Evolutionary conservation across 2,329 filamentous ascomycete genomes (phyloP).

Genomic region (Aspergillus glaucus): DNA sequence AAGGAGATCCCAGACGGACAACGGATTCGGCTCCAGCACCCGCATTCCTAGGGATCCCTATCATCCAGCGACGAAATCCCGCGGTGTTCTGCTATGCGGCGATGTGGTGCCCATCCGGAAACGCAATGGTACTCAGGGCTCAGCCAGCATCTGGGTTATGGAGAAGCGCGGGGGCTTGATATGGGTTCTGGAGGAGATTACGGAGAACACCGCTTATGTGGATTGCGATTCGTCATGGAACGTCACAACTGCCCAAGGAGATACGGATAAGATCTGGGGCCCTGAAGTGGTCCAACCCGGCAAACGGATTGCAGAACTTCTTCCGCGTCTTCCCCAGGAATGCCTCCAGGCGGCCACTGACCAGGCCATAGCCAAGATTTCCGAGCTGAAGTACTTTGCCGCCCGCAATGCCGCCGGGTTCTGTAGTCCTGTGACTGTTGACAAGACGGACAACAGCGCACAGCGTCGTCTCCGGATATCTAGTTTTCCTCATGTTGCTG

Average conservation of each 20-base stretch:
- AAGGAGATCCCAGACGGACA: constrained; percentile 52
- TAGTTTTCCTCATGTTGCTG: constrained; percentile 94
- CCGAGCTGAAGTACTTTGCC: constrained; percentile 71
- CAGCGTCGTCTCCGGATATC: constrained; percentile 73
- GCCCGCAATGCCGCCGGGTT: constrained; percentile 69
- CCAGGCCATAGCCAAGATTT: constrained; percentile 70
- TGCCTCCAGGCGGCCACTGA: constrained; percentile 60
- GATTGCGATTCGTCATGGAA: constrained; percentile 70
- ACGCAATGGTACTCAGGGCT: constrained; percentile 82
- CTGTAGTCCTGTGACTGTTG: constrained; percentile 77
- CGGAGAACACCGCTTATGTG: constrained; percentile 80
- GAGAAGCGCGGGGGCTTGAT: constrained; percentile 91
- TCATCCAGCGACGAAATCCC: constrained; percentile 67
- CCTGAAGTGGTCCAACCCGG: constrained; percentile 60
- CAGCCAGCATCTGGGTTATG: constrained; percentile 96
- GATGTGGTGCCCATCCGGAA: constrained; percentile 99
- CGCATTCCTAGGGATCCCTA: constrained; percentile 53
- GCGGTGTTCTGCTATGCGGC: constrained; percentile 86
- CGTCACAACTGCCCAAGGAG: constrained; percentile 64
- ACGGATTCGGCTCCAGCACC: constrained; percentile 47
- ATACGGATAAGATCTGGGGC: constrained; percentile 82
- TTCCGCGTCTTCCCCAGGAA: constrained; percentile 74
- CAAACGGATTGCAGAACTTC: constrained; percentile 67
- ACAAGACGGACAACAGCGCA: constrained; percentile 55
- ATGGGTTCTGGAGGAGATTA: constrained; percentile 97